Conservation (phyloP, 2,329 filamentous ascomycete species). For the Eutypa lata region DNA sequence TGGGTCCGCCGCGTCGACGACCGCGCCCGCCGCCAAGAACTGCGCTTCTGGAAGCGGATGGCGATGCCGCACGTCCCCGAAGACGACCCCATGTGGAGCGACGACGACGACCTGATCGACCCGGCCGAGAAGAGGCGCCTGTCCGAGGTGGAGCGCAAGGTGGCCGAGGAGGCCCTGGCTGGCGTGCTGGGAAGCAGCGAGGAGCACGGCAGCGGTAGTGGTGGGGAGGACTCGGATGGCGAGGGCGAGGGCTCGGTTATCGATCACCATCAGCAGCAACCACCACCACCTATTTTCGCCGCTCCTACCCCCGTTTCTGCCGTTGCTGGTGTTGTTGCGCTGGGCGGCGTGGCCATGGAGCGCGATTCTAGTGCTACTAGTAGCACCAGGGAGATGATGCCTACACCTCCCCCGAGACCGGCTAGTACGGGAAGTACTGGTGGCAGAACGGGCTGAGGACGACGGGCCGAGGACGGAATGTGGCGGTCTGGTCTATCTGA, state of each 20-base stretch:
- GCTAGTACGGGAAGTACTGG: slow-evolving; percentile 39
- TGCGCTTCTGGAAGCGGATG: slow-evolving; percentile 65
- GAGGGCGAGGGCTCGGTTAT: slow-evolving; percentile 25
- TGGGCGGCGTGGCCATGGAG: slow-evolving; percentile 44
- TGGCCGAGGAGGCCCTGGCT: slow-evolving; percentile 36
- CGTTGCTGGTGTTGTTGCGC: slow-evolving; percentile 12
- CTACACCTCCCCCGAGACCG: slow-evolving; percentile 37
- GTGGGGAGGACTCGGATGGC: slow-evolving; percentile 32
- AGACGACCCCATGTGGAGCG: slow-evolving; percentile 58
- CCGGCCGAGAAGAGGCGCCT: slow-evolving; percentile 56
- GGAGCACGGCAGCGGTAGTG: slow-evolving; percentile 21
- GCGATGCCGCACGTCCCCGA: slow-evolving; percentile 60
- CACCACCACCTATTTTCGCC: slow-evolving; percentile 5
- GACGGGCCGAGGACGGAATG: not conserved
- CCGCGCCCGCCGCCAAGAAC: slow-evolving; percentile 52
- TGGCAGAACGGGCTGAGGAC: slow-evolving; percentile 4
- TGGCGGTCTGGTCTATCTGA: too few relatives aligned
- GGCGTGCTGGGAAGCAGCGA: slow-evolving; percentile 14
- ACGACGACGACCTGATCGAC: slow-evolving; percentile 63
- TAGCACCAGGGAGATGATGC: slow-evolving; percentile 21
- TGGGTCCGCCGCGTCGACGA: slow-evolving; percentile 41
- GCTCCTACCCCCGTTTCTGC: not conserved
- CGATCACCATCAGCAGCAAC: slow-evolving; percentile 18
- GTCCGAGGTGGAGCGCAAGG: slow-evolving; percentile 46
- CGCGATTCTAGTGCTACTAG: slow-evolving; percentile 25